Evolutionary conservation across 768 basidiomycete genomes (phyloP), one percentile per base, ranked within the genome.

Genomic region (Leccinum variicolor): DNA sequence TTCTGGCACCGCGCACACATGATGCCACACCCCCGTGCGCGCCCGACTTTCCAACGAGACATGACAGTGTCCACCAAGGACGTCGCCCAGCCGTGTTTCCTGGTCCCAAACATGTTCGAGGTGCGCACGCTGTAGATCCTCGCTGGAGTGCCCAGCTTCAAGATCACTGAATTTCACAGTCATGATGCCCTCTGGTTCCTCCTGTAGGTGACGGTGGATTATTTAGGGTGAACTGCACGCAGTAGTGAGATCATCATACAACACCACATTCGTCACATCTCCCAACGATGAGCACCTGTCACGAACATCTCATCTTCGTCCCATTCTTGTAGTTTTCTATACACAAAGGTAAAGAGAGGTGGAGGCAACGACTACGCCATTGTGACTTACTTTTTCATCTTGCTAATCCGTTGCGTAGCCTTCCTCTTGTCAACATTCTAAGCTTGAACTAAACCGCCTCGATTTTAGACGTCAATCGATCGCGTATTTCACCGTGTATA

Each of bases 121-220:
- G 46, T 23, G 23, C 21, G 63, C 10, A 3, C 61, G 15, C 25
- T 61, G 21, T 63, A 64, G 66, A 45, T 66, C 28, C n/a, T 50
- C 26, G 52, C 60, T 2, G 54, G 88, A 5, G 96, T 96, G 57
- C 92, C 85, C 19, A 96, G 64, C n/a, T n/a, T n/a, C n/a, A 14
- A 91, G 82, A 66, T 98, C 95, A 55, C 86, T 86, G 77, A 98
- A 99, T 65, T 98, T 97, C 61, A 98, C 87, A 0, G 94, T 95
- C 85, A 98, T 98, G 60, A 98, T 74, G 4, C 97, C 95, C 34
- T 96, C 93, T 33, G 84, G 74, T 71, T 99, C 96, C 79, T 88
- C 85, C 94, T 99, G 74, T 43, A 57, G 21, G 53, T 15, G 28
- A 10, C 28, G 10, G 28, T 29, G 28, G 28, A 29, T 29, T 29